phyloP scores from a whole-genome alignment of 192 early-diverging fungal species.

The Coemansia erecta region DNA sequence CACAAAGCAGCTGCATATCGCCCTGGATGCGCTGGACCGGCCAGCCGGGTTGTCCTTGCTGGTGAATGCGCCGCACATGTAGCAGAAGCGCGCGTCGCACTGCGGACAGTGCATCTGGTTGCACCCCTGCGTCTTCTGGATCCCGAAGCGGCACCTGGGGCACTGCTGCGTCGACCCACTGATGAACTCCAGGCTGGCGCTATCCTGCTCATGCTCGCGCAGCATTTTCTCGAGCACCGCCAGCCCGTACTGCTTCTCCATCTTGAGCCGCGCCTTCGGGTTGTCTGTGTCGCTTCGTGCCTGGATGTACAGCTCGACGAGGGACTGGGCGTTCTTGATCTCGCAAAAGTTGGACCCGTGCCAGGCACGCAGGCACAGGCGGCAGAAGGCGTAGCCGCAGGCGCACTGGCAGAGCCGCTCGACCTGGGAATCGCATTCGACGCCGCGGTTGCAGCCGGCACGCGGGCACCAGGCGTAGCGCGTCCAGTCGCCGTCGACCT shows the following conservation, averaged over 20 bases:
- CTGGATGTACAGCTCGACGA: conserved; percentile 11
- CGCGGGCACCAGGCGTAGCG: conserved; percentile 22
- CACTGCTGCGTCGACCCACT: conserved; percentile 8
- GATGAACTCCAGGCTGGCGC: conserved; percentile 5
- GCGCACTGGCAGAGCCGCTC: conserved; percentile 10
- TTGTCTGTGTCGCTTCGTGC: neutral
- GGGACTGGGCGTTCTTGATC: neutral
- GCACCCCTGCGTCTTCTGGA: conserved; percentile 27
- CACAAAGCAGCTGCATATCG: too few species aligned
- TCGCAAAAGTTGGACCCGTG: conserved; percentile 24
- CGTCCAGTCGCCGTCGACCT: conserved; percentile 13
- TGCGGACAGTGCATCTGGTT: conserved; percentile 26
- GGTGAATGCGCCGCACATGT: conserved; percentile 18
- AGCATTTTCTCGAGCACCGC: conserved; percentile 9
- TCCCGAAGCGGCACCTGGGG: conserved; percentile 13
- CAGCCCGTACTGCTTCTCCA: conserved; percentile 20
- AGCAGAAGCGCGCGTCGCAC: conserved; percentile 26
- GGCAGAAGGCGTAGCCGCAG: conserved; percentile 27
- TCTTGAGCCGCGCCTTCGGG: neutral
- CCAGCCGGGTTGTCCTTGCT: neutral
- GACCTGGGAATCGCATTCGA: neutral
- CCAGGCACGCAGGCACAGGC: conserved; percentile 20
- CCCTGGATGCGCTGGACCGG: too few species aligned
- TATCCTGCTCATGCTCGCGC: neutral
- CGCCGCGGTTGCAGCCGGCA: conserved; percentile 9